Base-by-base conservation (phyloP, 2,329 filamentous ascomycete species). In the Simplicillium sp. region DNA sequence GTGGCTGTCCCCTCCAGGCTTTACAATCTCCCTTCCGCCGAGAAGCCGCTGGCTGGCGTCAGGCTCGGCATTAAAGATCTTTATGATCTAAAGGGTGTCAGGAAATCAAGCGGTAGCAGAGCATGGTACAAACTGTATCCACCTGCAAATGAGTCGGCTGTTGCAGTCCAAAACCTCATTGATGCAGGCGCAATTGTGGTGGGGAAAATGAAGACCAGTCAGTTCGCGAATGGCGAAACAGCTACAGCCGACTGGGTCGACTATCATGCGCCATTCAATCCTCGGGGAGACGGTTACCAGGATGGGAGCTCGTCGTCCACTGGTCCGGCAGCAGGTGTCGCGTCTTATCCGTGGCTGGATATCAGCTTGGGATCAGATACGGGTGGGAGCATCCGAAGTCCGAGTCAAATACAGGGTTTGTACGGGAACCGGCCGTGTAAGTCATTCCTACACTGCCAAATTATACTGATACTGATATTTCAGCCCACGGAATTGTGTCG, bases 51-150 rank as follows among this genome's bases (percentile, higher is more conserved):
- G 0, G 70, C 73, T 7, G 75, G 77, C 11, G 62, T 74, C 7
- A 64, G 77, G 8, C 50, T 81, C 1, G 75, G 66, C 1, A 61
- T 81, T 41, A 82, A 82, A 48, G 77, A 81, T 46, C 74, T 77
- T 37, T 73, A 66, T 46, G 65, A 80, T 42, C 51, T 82, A 20
- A 39, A 36, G n/a, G 77, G 77, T 1, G 49, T 79, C 3, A 65
- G 65, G 29, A 77, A 70, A 0, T 64, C 64, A 12, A 66, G 68
- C 39, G 75, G 75, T 2, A 79, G 73, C 43, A 62, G 73, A 31
- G 75, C 77, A 2, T 81, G 68, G 60, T 73, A 71, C 38, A 54
- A 68, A 39, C 57, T 80, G 3, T 74, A 77, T 45, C 63, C 66
- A 4, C 53, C 66, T 3, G 61, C 64, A 0, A 67, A 63, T 3